Conservation (phyloP, 371 early-diverging fungal genomes). For the Amoeboaphelidium occidentale region DNA sequence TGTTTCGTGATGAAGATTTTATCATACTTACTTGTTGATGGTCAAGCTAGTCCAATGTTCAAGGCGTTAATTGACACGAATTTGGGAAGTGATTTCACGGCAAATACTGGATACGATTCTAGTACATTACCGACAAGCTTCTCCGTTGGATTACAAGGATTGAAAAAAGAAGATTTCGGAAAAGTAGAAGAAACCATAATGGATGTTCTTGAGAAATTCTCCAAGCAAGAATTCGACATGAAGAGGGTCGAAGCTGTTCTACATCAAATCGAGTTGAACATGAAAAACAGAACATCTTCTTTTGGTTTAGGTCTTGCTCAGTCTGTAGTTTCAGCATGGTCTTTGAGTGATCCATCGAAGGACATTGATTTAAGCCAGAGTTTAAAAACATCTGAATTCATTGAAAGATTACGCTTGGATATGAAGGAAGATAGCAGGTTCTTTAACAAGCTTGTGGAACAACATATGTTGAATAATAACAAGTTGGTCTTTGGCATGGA, state of each 20-base stretch:
- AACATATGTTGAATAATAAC: slow-evolving; percentile 47
- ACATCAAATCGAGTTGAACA: slow-evolving; percentile 64
- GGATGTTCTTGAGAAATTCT: slow-evolving; percentile 34
- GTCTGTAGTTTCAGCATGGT: background rate
- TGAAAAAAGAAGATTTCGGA: slow-evolving; percentile 23
- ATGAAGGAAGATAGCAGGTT: slow-evolving; percentile 10
- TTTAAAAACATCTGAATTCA: background rate
- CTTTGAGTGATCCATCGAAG: background rate
- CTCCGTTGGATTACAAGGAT: slow-evolving; percentile 26
- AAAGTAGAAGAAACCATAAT: slow-evolving; percentile 40
- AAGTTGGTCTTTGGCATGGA: slow-evolving; percentile 52
- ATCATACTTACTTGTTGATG: slow-evolving; percentile 50
- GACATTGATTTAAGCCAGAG: background rate
- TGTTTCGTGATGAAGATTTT: slow-evolving; percentile 55
- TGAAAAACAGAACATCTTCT: slow-evolving; percentile 29
- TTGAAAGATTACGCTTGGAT: background rate
- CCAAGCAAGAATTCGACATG: slow-evolving; percentile 43
- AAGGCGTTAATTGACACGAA: slow-evolving; percentile 76
- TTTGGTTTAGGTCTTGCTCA: background rate
- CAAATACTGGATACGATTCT: slow-evolving; percentile 63
- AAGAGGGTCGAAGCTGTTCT: slow-evolving; percentile 61
- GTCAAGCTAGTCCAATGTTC: slow-evolving; percentile 78
- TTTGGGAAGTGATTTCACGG: slow-evolving; percentile 71
- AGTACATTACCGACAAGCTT: slow-evolving; percentile 26
- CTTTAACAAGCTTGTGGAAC: slow-evolving; percentile 36